phyloP scores from a whole-genome alignment of 345 rosid species.

The Melaleuca alternifolia region DNA sequence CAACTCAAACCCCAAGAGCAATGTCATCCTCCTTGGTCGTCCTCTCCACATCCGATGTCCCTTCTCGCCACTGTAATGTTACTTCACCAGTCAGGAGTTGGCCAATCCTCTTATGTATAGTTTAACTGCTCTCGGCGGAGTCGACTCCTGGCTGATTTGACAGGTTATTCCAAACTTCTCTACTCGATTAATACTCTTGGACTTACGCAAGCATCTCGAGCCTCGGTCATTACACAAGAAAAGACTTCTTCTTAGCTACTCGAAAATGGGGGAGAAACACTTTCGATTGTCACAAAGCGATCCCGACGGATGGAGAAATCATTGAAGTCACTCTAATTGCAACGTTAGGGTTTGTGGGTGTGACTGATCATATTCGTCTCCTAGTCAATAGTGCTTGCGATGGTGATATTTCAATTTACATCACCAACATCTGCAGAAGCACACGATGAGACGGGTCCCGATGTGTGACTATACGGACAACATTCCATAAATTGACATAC shows the following conservation, averaged over 20 bases:
- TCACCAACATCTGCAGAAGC: background rate
- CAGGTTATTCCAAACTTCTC: background rate
- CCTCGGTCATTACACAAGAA: background rate
- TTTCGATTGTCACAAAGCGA: accelerated
- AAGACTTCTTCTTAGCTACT: background rate
- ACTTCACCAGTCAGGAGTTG: background rate
- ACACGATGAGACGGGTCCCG: background rate
- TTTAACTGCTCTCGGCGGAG: background rate
- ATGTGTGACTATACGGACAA: background rate
- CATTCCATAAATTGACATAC: background rate
- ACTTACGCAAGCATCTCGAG: background rate
- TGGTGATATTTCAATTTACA: background rate
- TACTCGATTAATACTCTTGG: background rate
- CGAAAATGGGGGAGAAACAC: background rate
- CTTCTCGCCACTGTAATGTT: background rate
- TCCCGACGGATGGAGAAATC: background rate
- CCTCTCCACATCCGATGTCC: background rate
- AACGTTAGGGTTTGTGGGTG: no score
- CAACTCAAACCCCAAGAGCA: background rate
- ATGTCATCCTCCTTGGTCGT: background rate
- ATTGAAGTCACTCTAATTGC: background rate
- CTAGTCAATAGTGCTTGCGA: background rate
- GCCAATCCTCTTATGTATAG: background rate
- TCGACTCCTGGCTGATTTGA: background rate
- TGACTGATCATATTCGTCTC: no score